Evolutionary conservation across 2,329 filamentous ascomycete genomes (phyloP).

Genomic region (Fusarium napiforme): DNA sequence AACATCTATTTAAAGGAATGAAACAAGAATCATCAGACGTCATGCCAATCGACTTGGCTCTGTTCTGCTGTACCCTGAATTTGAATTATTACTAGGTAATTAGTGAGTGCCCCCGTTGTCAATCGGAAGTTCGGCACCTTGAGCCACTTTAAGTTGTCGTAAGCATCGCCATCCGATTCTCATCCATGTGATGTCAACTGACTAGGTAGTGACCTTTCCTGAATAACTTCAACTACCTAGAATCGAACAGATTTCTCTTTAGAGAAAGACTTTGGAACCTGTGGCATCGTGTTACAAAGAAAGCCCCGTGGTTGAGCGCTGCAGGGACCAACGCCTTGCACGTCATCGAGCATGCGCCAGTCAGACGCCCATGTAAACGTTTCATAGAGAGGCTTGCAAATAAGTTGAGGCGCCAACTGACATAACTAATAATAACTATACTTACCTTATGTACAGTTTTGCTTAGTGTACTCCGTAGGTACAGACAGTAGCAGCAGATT

Average conservation of each 20-base stretch:
- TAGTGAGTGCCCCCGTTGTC: background rate
- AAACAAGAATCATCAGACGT: background rate
- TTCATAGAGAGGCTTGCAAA: background rate
- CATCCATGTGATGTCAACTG: background rate
- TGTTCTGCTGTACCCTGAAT: background rate
- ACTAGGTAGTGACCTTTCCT: background rate
- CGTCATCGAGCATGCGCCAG: constrained; percentile 1
- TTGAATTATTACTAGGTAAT: background rate
- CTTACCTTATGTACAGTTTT: background rate
- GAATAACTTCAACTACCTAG: background rate
- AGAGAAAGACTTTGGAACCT: background rate
- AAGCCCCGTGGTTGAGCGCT: background rate
- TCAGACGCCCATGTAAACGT: constrained; percentile 4
- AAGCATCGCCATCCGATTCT: constrained; percentile 6
- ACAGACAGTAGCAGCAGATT: background rate
- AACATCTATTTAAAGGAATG: background rate
- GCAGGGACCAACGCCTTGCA: constrained; percentile 10
- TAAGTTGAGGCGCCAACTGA: background rate
- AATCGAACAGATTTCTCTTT: background rate
- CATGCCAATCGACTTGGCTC: background rate
- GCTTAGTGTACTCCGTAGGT: background rate
- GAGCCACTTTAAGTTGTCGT: constrained; percentile 26
- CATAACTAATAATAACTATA: background rate
- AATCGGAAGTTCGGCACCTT: constrained; percentile 27
- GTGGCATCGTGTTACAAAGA: background rate